Conservation (phyloP, 345 rosid species). For the Stellera chamaejasme region DNA sequence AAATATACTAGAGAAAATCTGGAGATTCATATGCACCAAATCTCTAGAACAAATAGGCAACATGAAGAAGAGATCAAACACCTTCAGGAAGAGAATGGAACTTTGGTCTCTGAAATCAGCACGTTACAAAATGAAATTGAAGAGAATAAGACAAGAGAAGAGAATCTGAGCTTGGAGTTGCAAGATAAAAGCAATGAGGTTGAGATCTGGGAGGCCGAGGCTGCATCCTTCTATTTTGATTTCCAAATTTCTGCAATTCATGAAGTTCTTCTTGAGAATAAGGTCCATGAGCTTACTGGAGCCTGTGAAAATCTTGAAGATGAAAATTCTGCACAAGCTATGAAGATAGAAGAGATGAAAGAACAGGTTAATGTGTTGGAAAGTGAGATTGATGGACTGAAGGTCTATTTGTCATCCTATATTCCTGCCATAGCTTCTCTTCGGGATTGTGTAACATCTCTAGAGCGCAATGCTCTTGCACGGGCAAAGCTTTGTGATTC, state of each 20-base stretch:
- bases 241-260: conserved; percentile 61
- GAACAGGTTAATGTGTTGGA: conserved; percentile 50
- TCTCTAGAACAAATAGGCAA: conserved; percentile 26
- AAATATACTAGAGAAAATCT: conserved; percentile 24
- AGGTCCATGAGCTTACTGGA: conserved; percentile 45
- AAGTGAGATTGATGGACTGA: conserved; percentile 46
- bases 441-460: conserved; percentile 37
- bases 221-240: conserved; percentile 81
- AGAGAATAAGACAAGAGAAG: conserved; percentile 46
- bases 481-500: conserved; percentile 15
- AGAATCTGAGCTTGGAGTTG: conserved; percentile 62
- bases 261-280: conserved; percentile 64
- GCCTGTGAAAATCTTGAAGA: conserved; percentile 48
- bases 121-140: conserved; percentile 35
- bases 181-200: conserved; percentile 70
- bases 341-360: conserved; percentile 51
- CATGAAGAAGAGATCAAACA: conserved; percentile 38
- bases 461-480: conserved; percentile 40
- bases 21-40: conserved; percentile 36
- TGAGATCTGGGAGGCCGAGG: conserved; percentile 90
- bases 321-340: conserved; percentile 27
- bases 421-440: conserved; percentile 52
- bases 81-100: conserved; percentile 42
- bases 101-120: conserved; percentile 42
- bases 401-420: conserved; percentile 46